Conservation (phyloP, 176 grass and related monocot species). For the Triticum dicoccoides region DNA sequence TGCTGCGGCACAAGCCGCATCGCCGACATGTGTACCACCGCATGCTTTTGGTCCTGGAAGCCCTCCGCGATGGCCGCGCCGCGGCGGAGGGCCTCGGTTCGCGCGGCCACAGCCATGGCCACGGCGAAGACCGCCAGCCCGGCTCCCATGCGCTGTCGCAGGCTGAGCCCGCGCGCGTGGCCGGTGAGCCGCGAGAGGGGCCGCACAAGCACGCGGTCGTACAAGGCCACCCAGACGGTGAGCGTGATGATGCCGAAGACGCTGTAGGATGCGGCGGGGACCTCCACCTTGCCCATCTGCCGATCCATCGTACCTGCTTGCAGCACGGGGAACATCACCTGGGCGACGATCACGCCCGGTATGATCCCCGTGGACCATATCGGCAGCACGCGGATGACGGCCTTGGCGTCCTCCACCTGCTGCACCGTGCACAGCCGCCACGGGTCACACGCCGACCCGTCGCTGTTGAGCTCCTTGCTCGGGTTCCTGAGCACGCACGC, state of each 20-base stretch:
- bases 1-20: conserved; percentile 61
- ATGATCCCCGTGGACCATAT: conserved; percentile 75
- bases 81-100: conserved; percentile 39
- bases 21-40: conserved; percentile 52
- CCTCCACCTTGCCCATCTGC: conserved; percentile 15
- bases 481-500: conserved; percentile 49
- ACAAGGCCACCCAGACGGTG: conserved; percentile 66
- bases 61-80: conserved; percentile 27
- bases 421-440: conserved; percentile 69
- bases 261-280: conserved; percentile 49
- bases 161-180: conserved; percentile 50
- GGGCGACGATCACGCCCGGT: conserved; percentile 39
- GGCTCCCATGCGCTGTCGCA: conserved; percentile 59
- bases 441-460: conserved; percentile 16
- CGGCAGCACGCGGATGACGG: conserved; percentile 57
- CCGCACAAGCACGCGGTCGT: conserved; percentile 54
- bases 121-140: conserved; percentile 41
- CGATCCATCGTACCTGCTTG: conserved; percentile 59
- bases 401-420: conserved; percentile 66
- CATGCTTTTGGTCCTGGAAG: conserved; percentile 6
- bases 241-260: conserved; percentile 54
- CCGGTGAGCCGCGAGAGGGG: conserved; percentile 49
- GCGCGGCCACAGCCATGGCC: conserved; percentile 42
- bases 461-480: conserved; percentile 27
- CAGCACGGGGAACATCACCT: conserved; percentile 54